These are phyloP conservation scores for Fusarium robinianum DNA, from an alignment of 2,329 filamentous ascomycete genomes.

Conservation along the genomic window DNA sequence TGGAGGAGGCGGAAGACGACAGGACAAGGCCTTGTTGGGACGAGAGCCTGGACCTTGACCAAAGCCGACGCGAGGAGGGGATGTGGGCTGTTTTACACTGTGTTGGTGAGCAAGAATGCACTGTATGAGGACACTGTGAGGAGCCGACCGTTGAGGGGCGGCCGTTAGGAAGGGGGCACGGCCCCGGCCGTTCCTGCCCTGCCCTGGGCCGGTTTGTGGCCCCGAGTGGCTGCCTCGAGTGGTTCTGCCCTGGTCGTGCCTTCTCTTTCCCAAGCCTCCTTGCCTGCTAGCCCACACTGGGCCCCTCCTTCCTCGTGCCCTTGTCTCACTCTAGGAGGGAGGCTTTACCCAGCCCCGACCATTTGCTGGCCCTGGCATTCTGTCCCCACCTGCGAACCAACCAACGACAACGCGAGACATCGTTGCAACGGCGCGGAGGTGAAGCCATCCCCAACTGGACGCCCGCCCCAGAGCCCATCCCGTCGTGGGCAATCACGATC, in stretches of 20 bases:
- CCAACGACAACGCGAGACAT: conserved; percentile 35
- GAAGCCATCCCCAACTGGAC: conserved; percentile 35
- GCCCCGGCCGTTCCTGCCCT: conserved; percentile 35
- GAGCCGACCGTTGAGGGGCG: conserved; percentile 35
- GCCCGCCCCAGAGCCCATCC: conserved; percentile 20
- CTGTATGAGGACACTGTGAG: conserved; percentile 29
- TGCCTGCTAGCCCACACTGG: conserved; percentile 24
- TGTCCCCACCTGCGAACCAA: conserved; percentile 32
- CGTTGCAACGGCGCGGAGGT: conserved; percentile 29
- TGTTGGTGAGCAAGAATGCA: conserved; percentile 11
- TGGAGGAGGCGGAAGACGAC: conserved; percentile 28
- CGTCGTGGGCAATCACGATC: conserved; percentile 22
- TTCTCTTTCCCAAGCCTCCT: conserved; percentile 23
- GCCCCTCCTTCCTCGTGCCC: conserved; percentile 30
- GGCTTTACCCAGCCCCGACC: conserved; percentile 12
- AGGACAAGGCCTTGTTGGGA: conserved; percentile 15
- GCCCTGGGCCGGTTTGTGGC: conserved; percentile 30
- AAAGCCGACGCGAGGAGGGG: conserved; percentile 15
- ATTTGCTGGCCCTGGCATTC: conserved; percentile 25
- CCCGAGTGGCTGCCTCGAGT: conserved; percentile 26
- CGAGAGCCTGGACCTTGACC: conserved; percentile 24
- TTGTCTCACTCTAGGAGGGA: conserved; percentile 26
- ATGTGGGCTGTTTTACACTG: conserved; percentile 23
- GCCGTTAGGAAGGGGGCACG: conserved; percentile 38
- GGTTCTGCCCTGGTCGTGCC: conserved; percentile 13